Base-by-base conservation (phyloP, 2,329 filamentous ascomycete species). In the Fusarium veterinarium region DNA sequence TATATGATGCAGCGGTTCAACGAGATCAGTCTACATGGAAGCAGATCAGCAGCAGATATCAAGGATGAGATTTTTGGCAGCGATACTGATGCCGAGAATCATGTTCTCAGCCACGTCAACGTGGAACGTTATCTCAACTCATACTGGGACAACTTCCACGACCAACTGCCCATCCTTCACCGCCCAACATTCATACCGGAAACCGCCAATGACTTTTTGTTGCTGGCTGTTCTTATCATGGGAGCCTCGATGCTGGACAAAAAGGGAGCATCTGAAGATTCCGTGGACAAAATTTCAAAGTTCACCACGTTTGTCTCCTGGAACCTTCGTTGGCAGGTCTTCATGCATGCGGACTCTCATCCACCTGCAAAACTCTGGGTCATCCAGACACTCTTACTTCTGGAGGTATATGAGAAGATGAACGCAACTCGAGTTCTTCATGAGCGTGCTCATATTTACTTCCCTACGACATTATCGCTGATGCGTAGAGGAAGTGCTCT, bases 1-100 rank as follows among this genome's bases (percentile, higher is more conserved):
- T 78, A 78, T 20, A 77, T 78, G 76, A 73, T 77, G 64, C 76
- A 78, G 30, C 64, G 76, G 16, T 78, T 78, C 40, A 78, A 78
- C 57, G 76, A 78, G 45, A 78, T 78, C 25, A 76, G 76, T 14
- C 68, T 75, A 14, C 76, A 78, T 48, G 76, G 76, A 28, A 77
- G 71, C 25, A 74, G 69, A 46, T 78, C 76, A 6, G 76, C 76
- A 4, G 76, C 76, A 11, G 76, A 78, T 49, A 78, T 78, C 56
- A 78, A 78, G 37, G 75, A 76, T 10, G 76, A 78, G 42, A 78
- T 78, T 42, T 78, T 78, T 30, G 76, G 76, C 16, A 76, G 66
- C 25, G 76, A 78, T n/a, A 71, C 64, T 52, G 76, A 78, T 17
- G 75, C 72, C 14, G 76, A 78, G 19, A 67, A 55, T 11, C 76